A percentile compares a stretch with the other conserved stretches of the same genome.
These are phyloP conservation scores for Limnomonas spitsbergensis DNA, from an alignment of 139 green algal genomes.

Conservation along the genomic window DNA sequence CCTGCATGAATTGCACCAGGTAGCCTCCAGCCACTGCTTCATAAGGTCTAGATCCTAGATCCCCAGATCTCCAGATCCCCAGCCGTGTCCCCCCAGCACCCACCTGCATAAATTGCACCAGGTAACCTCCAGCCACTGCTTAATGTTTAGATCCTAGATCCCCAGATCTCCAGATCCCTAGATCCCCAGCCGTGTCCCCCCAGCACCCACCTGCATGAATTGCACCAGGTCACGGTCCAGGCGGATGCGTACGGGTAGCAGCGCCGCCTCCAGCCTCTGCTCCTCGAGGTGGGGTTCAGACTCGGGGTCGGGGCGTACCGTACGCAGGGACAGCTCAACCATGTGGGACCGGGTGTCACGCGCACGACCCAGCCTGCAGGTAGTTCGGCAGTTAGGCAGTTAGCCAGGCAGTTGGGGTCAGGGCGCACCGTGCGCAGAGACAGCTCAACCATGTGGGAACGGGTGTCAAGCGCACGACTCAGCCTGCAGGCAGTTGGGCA, in stretches of 20 bases:
- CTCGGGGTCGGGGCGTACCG: conserved; percentile 41
- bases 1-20: too few relatives aligned
- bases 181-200: too few relatives aligned
- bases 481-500: too few relatives aligned
- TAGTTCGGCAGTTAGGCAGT: too few relatives aligned
- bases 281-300: conserved; percentile 44
- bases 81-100: too few relatives aligned
- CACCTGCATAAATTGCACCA: too few relatives aligned
- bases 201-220: conserved; percentile 44
- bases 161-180: too few relatives aligned
- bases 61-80: too few relatives aligned
- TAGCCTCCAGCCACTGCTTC: conserved; percentile 57
- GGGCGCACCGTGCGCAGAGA: conserved; percentile 54
- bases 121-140: too few relatives aligned
- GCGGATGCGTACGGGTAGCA: conserved; percentile 36
- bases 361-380: neutral
- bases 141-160: too few relatives aligned
- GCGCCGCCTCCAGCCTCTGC: conserved; percentile 40
- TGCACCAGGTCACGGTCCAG: conserved; percentile 62
- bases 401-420: too few relatives aligned
- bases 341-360: conserved; percentile 30
- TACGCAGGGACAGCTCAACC: conserved; percentile 54
- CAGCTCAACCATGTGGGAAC: conserved; percentile 37
- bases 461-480: conserved; percentile 24
- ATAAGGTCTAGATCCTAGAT: too few relatives aligned